Evolutionary conservation across 768 basidiomycete genomes (phyloP), one percentile per base, ranked within the genome.

Genomic region (Pleurotus tuber-regium): DNA sequence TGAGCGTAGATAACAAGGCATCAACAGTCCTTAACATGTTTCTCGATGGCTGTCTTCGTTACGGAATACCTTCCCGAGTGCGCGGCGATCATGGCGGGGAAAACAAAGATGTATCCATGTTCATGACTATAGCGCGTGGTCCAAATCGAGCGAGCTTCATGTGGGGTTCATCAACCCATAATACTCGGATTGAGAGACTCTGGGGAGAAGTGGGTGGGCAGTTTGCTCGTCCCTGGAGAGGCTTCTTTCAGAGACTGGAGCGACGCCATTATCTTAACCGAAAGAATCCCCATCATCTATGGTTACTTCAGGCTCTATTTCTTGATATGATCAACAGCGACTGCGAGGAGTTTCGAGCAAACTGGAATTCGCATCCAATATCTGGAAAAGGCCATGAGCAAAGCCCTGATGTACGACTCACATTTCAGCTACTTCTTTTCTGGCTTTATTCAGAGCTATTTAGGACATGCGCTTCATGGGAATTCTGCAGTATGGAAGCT

Each of bases 231-330:
- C 35, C 21, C 10, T 79, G 78, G 78, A 31, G 63, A 1, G 72
- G 68, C 0, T 77, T 78, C 52, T 80, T 80, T 35, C 56, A 40
- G 0, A 56, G 60, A 0, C 62, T 78, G 0, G 74, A 75, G 36
- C 9, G 50, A 0, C 43, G 63, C 1, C 74, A 78, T 53, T 11
- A 38, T 1, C 65, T 79, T 0, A 60, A 78, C 40, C 16, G 49
- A 0, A 43, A 52, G 0, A 59, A 75, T 18, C 51, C 62, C 0
- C 9, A 48, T 10, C 76, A 79, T 53, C 54, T 74, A 0, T 78
- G 78, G 78, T 61, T 80, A 0, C 57, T 80, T 0, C 73, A 77
- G 21, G 21, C 26, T 28, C 59, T 78, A 0, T 79, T 78, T 52
- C 63, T 78, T 0, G 50, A 60, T 1, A 29, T 29, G 0, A 66